A percentile compares a stretch with the other conserved stretches of the same genome.
These are phyloP conservation scores for Dichomitus squalens DNA, from an alignment of 1,284 basidiomycete genomes.

Conservation along the genomic window DNA sequence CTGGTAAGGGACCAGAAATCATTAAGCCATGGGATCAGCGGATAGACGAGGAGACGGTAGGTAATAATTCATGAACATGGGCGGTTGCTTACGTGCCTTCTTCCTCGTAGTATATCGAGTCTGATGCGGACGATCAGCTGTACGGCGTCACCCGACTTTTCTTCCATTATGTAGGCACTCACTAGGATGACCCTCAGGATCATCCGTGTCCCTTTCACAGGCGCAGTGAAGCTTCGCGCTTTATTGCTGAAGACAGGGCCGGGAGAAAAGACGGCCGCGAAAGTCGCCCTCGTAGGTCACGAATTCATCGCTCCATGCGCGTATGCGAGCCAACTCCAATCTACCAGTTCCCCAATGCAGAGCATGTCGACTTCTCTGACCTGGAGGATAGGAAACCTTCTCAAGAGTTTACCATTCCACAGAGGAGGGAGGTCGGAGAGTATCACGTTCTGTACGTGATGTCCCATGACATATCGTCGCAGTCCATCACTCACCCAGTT, in stretches of 20 bases:
- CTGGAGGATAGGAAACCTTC: constrained; percentile 58
- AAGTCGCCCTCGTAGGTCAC: constrained; percentile 59
- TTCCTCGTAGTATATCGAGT: constrained; percentile 63
- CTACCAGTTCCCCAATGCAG: constrained; percentile 67
- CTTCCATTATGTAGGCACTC: not conserved
- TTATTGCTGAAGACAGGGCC: constrained; percentile 78
- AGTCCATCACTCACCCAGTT: not conserved
- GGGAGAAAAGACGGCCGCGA: constrained; percentile 67
- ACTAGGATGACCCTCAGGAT: constrained; percentile 49
- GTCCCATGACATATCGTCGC: no score
- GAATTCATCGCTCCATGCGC: not conserved
- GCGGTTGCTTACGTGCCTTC: constrained; percentile 1
- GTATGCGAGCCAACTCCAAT: not conserved
- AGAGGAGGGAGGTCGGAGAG: constrained; percentile 74
- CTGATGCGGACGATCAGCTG: constrained; percentile 85
- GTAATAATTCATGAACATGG: constrained; percentile 8
- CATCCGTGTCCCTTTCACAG: constrained; percentile 79
- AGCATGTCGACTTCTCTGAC: constrained; percentile 76
- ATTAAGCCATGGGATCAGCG: constrained; percentile 82
- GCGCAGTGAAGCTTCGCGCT: constrained; percentile 74
- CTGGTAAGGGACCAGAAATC: constrained; percentile 48
- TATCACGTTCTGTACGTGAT: constrained; percentile 63
- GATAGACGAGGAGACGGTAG: constrained; percentile 61
- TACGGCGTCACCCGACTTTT: constrained; percentile 34
- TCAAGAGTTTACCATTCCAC: constrained; percentile 69